These are phyloP conservation scores for Rhodotorula sp. DNA, from an alignment of 1,284 basidiomycete genomes.

Conservation along the genomic window DNA sequence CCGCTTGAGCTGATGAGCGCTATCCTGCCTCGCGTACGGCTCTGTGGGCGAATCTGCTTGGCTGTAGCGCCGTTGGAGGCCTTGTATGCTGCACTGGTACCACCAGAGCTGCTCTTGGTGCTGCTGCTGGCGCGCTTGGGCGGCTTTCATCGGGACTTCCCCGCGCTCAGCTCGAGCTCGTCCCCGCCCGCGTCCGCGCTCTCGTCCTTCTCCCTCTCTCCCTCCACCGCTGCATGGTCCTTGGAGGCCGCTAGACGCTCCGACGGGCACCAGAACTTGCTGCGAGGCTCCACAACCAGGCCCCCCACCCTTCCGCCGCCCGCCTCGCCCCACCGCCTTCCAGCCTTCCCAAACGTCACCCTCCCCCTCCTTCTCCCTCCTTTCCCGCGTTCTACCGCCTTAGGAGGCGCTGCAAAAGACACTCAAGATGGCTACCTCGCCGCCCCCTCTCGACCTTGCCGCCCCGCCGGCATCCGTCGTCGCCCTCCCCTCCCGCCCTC, in stretches of 20 bases:
- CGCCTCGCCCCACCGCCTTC: not conserved
- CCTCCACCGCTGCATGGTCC: not conserved
- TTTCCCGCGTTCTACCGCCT: not conserved
- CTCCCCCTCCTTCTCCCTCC: not conserved
- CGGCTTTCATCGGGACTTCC: not conserved
- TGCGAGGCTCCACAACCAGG: not conserved
- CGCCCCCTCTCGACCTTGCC: slow-evolving; percentile 26
- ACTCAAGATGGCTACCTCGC: slow-evolving; percentile 10
- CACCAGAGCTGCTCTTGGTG: not conserved
- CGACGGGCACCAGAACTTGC: not conserved
- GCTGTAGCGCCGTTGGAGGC: not conserved
- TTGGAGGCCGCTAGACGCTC: not conserved
- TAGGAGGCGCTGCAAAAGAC: not conserved
- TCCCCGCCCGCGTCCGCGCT: not conserved
- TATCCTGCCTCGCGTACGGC: not conserved
- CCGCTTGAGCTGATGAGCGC: not conserved
- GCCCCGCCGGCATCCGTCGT: not conserved
- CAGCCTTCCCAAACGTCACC: not conserved
- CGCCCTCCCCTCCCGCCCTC: slow-evolving; percentile 14
- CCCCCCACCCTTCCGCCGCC: not conserved
- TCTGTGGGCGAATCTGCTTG: not conserved
- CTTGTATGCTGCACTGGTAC: not conserved
- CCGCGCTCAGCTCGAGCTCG: not conserved
- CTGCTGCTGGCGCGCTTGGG: not conserved
- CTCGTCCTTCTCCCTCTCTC: not conserved